A percentile compares a stretch with the other conserved stretches of the same genome.
phyloP scores from a whole-genome alignment of 106 monocot species.

The Dendrobium nobile region DNA sequence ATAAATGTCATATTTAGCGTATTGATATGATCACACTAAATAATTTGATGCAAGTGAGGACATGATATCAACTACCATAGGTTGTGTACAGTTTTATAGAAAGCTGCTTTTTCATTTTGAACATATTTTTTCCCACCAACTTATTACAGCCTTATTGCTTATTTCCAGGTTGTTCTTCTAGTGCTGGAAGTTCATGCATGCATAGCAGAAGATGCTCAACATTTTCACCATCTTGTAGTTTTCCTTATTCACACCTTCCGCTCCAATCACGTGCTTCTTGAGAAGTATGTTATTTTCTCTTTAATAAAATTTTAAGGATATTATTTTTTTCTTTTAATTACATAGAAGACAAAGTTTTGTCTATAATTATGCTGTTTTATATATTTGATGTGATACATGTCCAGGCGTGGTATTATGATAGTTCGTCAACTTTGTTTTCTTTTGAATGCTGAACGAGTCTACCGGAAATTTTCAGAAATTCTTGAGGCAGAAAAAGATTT shows the following conservation, averaged over 20 bases:
- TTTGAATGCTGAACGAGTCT: conserved; percentile 77
- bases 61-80: background rate
- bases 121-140: background rate
- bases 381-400: conserved; percentile 5
- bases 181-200: conserved; percentile 28
- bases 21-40: too few relatives aligned
- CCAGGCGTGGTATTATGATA: conserved; percentile 90
- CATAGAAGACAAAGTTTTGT: background rate
- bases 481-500: conserved; percentile 76
- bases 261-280: conserved; percentile 17
- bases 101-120: background rate
- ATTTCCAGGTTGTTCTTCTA: conserved; percentile 24
- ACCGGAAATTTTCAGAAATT: conserved; percentile 74
- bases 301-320: background rate
- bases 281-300: conserved; percentile 13
- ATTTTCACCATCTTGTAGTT: conserved; percentile 24
- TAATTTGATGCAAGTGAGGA: too few relatives aligned
- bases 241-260: conserved; percentile 18
- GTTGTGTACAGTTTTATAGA: background rate
- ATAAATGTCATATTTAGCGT: too few relatives aligned
- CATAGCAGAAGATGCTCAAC: conserved; percentile 27
- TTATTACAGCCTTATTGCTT: conserved; percentile 1
- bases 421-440: conserved; percentile 85
- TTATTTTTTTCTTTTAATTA: background rate
- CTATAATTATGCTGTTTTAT: background rate